These are phyloP conservation scores for Xylaria sp. DNA, from an alignment of 2,329 filamentous ascomycete species.

Conservation along the genomic window DNA sequence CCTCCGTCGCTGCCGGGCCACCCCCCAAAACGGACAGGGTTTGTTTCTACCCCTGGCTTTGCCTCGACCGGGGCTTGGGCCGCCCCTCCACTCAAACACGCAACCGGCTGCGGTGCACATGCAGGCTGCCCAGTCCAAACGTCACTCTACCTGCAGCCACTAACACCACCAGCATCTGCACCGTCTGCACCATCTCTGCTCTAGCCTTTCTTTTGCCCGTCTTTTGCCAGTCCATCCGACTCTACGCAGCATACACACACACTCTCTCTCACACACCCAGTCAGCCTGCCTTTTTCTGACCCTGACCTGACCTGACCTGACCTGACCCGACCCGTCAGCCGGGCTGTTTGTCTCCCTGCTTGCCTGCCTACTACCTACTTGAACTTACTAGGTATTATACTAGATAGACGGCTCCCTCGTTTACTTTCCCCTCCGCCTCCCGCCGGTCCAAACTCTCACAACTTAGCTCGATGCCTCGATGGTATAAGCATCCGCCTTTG, in stretches of 20 bases:
- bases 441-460: background rate
- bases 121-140: slow-evolving; percentile 29
- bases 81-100: background rate
- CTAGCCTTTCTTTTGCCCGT: slow-evolving; percentile 19
- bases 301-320: no score
- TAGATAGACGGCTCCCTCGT: no score
- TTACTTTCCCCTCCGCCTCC: background rate
- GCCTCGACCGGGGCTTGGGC: slow-evolving; percentile 7
- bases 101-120: background rate
- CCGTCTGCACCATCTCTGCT: background rate
- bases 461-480: slow-evolving; percentile 1
- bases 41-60: slow-evolving; percentile 4
- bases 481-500: background rate
- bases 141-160: slow-evolving; percentile 33
- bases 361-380: no score
- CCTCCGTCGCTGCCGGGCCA: background rate
- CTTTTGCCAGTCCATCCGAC: slow-evolving; percentile 7
- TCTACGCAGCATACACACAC: background rate
- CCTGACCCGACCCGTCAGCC: no score
- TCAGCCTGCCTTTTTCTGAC: slow-evolving; percentile 8
- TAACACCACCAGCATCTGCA: slow-evolving; percentile 2
- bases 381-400: no score
- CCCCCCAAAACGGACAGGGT: background rate
- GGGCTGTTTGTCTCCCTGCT: no score
- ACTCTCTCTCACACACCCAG: background rate